A percentile compares a stretch with the other conserved stretches of the same genome.
Conservation (phyloP, 768 basidiomycete genomes). For the Macrolepiota fuliginosa region DNA sequence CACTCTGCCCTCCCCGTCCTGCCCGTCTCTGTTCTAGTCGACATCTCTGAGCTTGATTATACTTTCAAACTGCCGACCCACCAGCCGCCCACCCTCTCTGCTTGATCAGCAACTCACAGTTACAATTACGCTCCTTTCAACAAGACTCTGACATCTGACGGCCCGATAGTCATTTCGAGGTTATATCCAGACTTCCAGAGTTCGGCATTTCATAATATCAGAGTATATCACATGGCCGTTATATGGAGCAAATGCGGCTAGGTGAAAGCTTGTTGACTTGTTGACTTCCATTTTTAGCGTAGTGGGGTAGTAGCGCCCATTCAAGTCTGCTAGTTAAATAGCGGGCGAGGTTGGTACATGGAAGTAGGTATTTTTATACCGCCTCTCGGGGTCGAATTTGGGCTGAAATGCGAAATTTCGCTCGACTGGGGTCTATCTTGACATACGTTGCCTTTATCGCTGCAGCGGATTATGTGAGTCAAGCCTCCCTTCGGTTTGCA, state of each 20-base stretch:
- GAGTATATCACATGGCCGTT: neutral
- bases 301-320: neutral
- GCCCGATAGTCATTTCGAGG: neutral
- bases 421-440: neutral
- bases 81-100: too few relatives aligned
- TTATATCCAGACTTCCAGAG: neutral
- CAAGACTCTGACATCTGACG: neutral
- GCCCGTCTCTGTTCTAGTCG: too few relatives aligned
- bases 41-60: too few relatives aligned
- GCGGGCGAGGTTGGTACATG: neutral
- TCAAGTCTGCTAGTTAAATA: neutral
- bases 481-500: neutral
- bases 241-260: neutral
- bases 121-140: too few relatives aligned
- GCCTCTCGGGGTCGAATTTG: neutral
- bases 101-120: too few relatives aligned
- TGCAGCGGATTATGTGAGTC: conserved; percentile 1
- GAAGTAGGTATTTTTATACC: neutral
- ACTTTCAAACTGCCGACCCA: too few relatives aligned
- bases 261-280: neutral
- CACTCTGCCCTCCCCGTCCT: too few relatives aligned
- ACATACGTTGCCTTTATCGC: neutral
- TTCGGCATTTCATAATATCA: neutral
- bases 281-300: neutral
- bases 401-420: neutral